Percentiles rank a stretch among this genome's conserved stretches.
Evolutionary conservation across 257 asterid genomes (phyloP).

Genomic region (Petrea volubilis): DNA sequence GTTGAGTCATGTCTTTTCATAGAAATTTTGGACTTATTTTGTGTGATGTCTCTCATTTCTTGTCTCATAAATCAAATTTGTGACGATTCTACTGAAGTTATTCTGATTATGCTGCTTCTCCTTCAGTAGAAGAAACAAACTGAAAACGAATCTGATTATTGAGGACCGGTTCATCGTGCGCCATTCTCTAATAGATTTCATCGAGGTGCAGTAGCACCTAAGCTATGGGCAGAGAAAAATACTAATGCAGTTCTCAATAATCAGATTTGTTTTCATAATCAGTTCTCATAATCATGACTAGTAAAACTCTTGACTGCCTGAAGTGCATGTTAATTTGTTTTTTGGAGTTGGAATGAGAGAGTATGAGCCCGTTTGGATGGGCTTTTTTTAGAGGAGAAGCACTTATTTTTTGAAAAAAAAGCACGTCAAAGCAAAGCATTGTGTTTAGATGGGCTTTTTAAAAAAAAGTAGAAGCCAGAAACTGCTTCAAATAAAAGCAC

Average conservation of each 20-base stretch:
- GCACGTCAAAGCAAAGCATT: too few species aligned
- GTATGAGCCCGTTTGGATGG: too few species aligned
- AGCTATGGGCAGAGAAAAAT: background rate
- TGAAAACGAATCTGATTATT: constrained; percentile 16
- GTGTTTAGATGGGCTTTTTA: too few species aligned
- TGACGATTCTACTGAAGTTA: constrained; percentile 10
- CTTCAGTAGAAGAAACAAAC: background rate
- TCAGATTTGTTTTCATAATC: too few species aligned
- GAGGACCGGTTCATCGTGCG: background rate
- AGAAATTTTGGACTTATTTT: constrained; percentile 12
- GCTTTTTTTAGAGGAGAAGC: too few species aligned
- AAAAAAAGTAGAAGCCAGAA: too few species aligned
- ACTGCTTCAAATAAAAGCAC: too few species aligned
- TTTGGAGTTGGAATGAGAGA: background rate
- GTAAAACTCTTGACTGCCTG: background rate
- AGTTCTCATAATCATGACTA: constrained; percentile 5
- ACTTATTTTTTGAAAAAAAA: too few species aligned
- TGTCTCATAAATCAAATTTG: constrained; percentile 1
- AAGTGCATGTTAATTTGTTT: background rate
- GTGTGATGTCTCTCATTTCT: background rate
- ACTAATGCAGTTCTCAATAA: too few species aligned
- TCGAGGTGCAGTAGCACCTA: background rate
- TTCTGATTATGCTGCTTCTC: constrained; percentile 7
- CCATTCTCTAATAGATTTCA: background rate
- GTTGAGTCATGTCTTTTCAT: background rate